These are phyloP conservation scores for Suillus subaureus DNA, from an alignment of 768 basidiomycete genomes.

Conservation along the genomic window DNA sequence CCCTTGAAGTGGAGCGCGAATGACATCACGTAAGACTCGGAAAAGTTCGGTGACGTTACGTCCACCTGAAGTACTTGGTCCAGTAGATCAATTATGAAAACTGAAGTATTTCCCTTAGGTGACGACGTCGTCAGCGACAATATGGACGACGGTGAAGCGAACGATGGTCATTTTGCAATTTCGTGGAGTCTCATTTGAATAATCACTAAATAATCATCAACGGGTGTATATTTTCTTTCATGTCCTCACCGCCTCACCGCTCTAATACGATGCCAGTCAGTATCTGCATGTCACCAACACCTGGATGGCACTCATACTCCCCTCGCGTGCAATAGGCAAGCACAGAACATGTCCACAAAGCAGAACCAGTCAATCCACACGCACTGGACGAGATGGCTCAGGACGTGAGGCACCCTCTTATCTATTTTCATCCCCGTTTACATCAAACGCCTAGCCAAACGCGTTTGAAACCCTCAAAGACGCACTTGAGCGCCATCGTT, in stretches of 20 bases:
- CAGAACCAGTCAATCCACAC: conserved; percentile 25
- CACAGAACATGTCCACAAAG: conserved; percentile 22
- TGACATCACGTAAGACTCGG: neutral
- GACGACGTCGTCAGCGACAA: too few relatives aligned
- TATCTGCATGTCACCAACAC: conserved; percentile 21
- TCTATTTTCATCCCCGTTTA: neutral
- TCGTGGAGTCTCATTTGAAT: neutral
- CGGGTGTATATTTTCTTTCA: neutral
- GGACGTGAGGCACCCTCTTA: conserved; percentile 38
- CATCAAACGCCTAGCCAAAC: conserved; percentile 36
- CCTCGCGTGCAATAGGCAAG: conserved; percentile 55
- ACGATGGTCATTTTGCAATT: neutral
- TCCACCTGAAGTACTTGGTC: neutral
- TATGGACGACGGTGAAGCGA: neutral
- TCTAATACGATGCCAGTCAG: conserved; percentile 15
- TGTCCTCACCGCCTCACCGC: conserved; percentile 8
- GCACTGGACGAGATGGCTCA: neutral
- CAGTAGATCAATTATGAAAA: neutral
- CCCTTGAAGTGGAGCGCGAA: neutral
- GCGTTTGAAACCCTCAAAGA: conserved; percentile 39
- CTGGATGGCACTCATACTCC: conserved; percentile 43
- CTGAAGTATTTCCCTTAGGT: neutral
- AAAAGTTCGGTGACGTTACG: neutral
- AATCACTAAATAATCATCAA: conserved; percentile 1
- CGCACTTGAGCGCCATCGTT: conserved; percentile 54